Conservation (phyloP, 2,329 filamentous ascomycete genomes). For the Mariannaea sp. region DNA sequence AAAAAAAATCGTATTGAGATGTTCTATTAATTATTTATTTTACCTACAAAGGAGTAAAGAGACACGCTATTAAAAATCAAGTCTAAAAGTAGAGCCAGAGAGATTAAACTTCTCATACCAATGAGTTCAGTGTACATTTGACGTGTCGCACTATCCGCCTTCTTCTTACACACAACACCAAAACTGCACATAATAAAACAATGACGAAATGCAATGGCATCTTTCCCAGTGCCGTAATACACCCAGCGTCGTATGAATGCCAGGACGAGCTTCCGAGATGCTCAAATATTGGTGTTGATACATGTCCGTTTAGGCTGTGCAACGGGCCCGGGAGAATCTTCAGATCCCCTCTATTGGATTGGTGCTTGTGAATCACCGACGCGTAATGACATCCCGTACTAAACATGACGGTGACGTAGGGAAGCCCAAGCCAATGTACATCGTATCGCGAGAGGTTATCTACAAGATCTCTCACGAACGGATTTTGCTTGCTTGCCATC, state of each 20-base stretch:
- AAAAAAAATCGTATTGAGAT: too few relatives aligned
- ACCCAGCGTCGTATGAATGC: background rate
- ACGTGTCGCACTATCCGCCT: too few relatives aligned
- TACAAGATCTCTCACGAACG: background rate
- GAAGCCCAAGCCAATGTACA: background rate
- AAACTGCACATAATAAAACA: too few relatives aligned
- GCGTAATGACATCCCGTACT: background rate
- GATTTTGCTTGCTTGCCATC: background rate
- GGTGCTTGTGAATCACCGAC: background rate
- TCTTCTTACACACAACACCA: too few relatives aligned
- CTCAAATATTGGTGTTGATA: background rate
- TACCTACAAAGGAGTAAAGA: too few relatives aligned
- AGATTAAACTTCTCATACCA: too few relatives aligned
- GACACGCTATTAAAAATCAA: too few relatives aligned
- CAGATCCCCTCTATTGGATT: background rate
- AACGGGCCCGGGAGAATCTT: background rate
- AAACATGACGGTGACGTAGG: background rate
- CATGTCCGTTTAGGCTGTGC: background rate
- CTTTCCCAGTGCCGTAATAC: background rate
- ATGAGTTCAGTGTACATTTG: too few relatives aligned
- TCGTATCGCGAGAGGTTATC: background rate
- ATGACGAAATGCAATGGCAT: too few relatives aligned
- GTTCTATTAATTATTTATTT: too few relatives aligned
- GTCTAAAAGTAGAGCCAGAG: too few relatives aligned
- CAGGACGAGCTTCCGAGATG: background rate